Evolutionary conservation across 192 early-diverging fungal species (phyloP), one percentile per base, ranked within the genome.

Genomic region (Geranomyces michiganensis): DNA sequence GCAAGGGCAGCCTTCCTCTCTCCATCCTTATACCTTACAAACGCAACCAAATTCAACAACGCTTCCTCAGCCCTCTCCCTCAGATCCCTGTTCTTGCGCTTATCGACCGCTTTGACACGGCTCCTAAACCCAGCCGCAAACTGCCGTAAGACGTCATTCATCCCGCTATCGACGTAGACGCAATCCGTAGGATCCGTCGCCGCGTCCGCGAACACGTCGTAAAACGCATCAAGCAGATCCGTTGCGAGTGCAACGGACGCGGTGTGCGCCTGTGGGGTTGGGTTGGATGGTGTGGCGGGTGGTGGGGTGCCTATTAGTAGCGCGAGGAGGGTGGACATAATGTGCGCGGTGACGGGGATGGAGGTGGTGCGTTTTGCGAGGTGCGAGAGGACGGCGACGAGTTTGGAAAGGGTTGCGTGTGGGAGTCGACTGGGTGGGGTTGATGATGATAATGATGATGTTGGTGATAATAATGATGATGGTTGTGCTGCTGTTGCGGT

Each of bases 201-300:
- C 29, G 73, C 81, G 65, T 98, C 96, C 41, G 86, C 85, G 75
- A 96, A 98, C 26, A 96, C 87, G 70, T 98, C 96, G 68, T 84
- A 96, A 43, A 98, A 75, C 24, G 89, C 86, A 67, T 96, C 93
- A 70, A 98, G 71, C 0, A 89, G 90, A 74, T 96, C 95, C 17
- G 68, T 31, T 0, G 74, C 43, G n/a, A 75, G 62, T 0, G 87
- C 75, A 15, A 88, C 64, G 0, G 62, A 36, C 26, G 62, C 47
- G n/a, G 70, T 44, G 59, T 27, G 64, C 14, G 53, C 21, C 22
- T 8, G 12, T 7, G 36, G 36, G 3, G 36, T 7, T 41, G 36
- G 36, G 10, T 41, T 41, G 5, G 41, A 22, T 3, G 24, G 26
- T 49, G 44, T 56, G 24, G 46, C 14, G 9, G 61, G 33, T 30